Conservation (phyloP, 1,284 basidiomycete genomes). For the Trichosporon sp. region DNA sequence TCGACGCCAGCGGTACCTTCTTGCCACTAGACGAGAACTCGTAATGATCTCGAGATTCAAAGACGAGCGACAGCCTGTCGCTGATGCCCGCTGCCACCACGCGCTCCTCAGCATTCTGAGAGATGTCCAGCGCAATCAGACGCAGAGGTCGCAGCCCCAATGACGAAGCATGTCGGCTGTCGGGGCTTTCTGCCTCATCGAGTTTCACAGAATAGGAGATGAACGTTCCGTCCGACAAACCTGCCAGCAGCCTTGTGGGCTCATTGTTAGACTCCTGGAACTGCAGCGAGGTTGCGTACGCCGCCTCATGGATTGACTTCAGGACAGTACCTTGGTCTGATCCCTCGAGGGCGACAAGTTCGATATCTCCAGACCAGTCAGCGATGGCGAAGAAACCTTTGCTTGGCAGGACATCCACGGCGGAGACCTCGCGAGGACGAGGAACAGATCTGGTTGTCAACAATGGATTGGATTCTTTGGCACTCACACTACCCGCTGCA, state of each 20-base stretch:
- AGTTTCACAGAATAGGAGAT: constrained; percentile 60
- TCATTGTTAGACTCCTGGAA: constrained; percentile 47
- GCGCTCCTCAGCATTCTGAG: constrained; percentile 36
- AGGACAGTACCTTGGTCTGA: constrained; percentile 51
- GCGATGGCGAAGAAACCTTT: constrained; percentile 61
- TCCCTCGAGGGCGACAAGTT: constrained; percentile 62
- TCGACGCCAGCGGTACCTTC: constrained; percentile 61
- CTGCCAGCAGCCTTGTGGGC: constrained; percentile 68
- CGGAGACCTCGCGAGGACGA: constrained; percentile 8
- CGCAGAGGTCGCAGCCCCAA: constrained; percentile 45
- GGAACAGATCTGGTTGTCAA: constrained; percentile 28
- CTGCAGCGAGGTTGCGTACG: constrained; percentile 37
- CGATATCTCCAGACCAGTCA: constrained; percentile 75
- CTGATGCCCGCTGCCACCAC: constrained; percentile 47
- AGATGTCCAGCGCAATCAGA: constrained; percentile 23
- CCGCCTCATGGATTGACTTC: constrained; percentile 30
- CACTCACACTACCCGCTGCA: constrained; percentile 22
- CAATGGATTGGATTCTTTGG: background rate
- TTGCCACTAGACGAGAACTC: constrained; percentile 71
- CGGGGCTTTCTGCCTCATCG: constrained; percentile 34
- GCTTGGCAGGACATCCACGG: constrained; percentile 12
- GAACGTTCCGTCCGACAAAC: constrained; percentile 79
- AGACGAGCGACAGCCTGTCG: constrained; percentile 56
- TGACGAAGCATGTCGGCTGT: constrained; percentile 56
- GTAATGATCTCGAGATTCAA: constrained; percentile 68